Evolutionary conservation across 768 basidiomycete genomes (phyloP), one percentile per base, ranked within the genome.

Genomic region (Suillus decipiens): DNA sequence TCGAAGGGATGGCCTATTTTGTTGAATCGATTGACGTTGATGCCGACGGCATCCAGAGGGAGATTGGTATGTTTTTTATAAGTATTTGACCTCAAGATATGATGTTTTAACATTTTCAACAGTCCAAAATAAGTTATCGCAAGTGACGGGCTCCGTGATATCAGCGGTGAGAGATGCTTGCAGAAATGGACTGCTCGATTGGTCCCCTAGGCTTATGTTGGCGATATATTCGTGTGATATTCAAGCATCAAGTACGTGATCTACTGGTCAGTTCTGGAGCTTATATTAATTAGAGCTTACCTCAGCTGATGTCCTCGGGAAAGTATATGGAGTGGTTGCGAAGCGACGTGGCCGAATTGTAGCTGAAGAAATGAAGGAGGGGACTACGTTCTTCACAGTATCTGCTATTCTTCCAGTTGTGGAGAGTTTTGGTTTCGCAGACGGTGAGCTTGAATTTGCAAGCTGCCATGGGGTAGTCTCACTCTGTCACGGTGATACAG

Each of bases 171-270:
- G 89, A 73, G 97, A 99, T 68, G 89, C 93, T 0, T 99, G 95
- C 73, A 85, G 92, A 63, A 90, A 88, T 67, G 95, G 92, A 1
- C 73, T 99, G 62, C 79, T 99, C 51, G 97, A 99, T 75, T 99
- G 97, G 97, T 98, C 96, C 2, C 97, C 97, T 15, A 83, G 97
- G 62, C 83, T 99, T 68, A 93, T 96, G 88, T 80, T 99, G 68
- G 97, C 97, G 0, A 99, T 99, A 95, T 99, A 99, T 75, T 89
- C 91, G 14, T 99, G 96, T 75, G 96, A 99, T 71, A 99, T 99
- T 60, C 97, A 98, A 77, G 93, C 96, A 1, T 95, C 96, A 17
- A 93, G 96, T 98, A 73, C 72, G 93, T 82, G 15, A 37, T 50
- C 33, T 14, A 6, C 34, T 45, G 51, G 6, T 62, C 53, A 41